These are phyloP conservation scores for Saccharomycodes ludwigii DNA, from an alignment of 805 yeast species.

Conservation along the genomic window DNA sequence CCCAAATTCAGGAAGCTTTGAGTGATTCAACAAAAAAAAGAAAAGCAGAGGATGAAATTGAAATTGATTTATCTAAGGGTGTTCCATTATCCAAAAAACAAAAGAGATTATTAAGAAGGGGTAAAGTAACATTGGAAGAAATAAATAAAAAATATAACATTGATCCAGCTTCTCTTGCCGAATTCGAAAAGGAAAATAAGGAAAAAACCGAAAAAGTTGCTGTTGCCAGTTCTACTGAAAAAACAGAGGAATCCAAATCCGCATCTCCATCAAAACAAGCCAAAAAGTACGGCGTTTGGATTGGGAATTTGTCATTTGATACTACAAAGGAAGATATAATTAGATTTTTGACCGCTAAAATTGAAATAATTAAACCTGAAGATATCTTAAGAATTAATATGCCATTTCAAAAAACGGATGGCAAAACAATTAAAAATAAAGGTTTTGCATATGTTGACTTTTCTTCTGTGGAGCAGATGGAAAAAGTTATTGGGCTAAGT, in stretches of 20 bases:
- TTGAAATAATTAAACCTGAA: slow-evolving; percentile 36
- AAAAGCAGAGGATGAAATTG: slow-evolving; percentile 41
- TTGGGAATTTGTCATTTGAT: slow-evolving; percentile 83
- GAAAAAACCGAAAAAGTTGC: slow-evolving; percentile 12
- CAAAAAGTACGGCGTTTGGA: slow-evolving; percentile 75
- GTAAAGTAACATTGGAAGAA: slow-evolving; percentile 50
- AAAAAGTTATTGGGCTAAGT: slow-evolving; percentile 49
- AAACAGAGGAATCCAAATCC: slow-evolving; percentile 13
- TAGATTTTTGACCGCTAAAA: slow-evolving; percentile 50
- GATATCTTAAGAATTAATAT: slow-evolving; percentile 68
- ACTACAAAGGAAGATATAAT: slow-evolving; percentile 65
- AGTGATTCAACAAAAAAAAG: slow-evolving; percentile 25
- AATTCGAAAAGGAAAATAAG: slow-evolving; percentile 27
- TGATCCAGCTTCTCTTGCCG: slow-evolving; percentile 25
- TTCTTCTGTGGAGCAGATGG: slow-evolving; percentile 43
- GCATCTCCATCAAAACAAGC: slow-evolving; percentile 20
- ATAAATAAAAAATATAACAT: slow-evolving; percentile 30
- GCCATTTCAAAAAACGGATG: slow-evolving; percentile 52
- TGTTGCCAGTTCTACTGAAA: slow-evolving; percentile 16
- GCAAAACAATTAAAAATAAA: slow-evolving; percentile 42
- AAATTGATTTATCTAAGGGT: slow-evolving; percentile 55
- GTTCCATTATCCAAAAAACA: slow-evolving; percentile 88
- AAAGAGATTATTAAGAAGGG: slow-evolving; percentile 71
- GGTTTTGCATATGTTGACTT: slow-evolving; percentile 93
- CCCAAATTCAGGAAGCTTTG: slow-evolving; percentile 22